Base-by-base conservation (phyloP, 2,329 filamentous ascomycete genomes). In the Pseudohalonectria lignicola region DNA sequence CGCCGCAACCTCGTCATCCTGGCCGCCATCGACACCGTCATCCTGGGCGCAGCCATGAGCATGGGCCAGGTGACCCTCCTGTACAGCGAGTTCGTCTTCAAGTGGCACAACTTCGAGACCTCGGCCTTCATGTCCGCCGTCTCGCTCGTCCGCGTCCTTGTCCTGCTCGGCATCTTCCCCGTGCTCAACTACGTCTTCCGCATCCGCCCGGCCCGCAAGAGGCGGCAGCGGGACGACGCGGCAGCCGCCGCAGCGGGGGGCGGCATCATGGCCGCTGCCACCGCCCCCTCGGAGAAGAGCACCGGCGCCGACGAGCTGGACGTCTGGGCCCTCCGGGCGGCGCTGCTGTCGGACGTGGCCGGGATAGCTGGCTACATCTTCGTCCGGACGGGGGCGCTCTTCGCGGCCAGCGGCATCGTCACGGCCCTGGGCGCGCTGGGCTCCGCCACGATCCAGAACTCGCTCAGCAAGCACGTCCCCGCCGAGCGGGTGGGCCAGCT, bases 381-480 rank as follows among this genome's bases (percentile, higher is more conserved):
- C 33, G 72, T 78, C 0, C 70, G 73, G 1, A 71, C 66, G 1
- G 71, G 76, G 3, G 59, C 64, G 0, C 46, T 84, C 1, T 92
- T 95, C 56, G 71, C 85, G 4, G 44, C 76, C 1, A 82, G 79
- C 15, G 90, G 86, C 34, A 66, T 85, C 32, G 49, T 88, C 15
- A 81, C 86, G 2, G 72, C 86, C 0, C 62, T 93, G 29, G 90
- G 90, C 18, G 88, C 88, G 1, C 79, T 96, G 33, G 88, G 82
- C 1, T 82, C 81, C 26, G 88, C 92, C 1, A 92, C 85, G 0
- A 68, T 94, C 36, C 86, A 94, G 52, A 81, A 84, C 2, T 74
- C 82, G 1, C 64, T 95, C 36, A 95, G 87, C 16, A 96, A 95
- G 55, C 92, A 96, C 56, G 81, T 96, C 0, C 86, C 88, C 0